Conservation (phyloP, 2,329 filamentous ascomycete species). For the Neofusicoccum ribis region DNA sequence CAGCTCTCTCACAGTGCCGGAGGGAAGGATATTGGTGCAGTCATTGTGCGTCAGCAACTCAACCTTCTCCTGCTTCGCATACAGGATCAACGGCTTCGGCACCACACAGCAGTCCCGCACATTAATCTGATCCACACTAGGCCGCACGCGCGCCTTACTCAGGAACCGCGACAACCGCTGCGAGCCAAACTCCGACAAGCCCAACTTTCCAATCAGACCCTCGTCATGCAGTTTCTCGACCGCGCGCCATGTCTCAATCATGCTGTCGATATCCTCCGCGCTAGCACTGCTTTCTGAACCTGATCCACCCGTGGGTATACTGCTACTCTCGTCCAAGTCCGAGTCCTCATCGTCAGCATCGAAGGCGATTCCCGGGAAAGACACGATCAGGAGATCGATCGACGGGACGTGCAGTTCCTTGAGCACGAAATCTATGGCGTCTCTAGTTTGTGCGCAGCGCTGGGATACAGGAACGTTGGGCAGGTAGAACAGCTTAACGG, state of each 20-base stretch:
- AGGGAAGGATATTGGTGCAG: conserved; percentile 85
- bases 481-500: conserved; percentile 92
- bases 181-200: conserved; percentile 87
- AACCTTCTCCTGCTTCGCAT: conserved; percentile 80
- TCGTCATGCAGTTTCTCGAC: conserved; percentile 72
- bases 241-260: conserved; percentile 67
- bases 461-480: conserved; percentile 65
- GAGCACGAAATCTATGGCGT: conserved; percentile 77
- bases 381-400: conserved; percentile 87
- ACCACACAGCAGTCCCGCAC: conserved; percentile 94
- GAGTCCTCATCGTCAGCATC: conserved; percentile 86
- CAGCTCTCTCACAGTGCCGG: conserved; percentile 80
- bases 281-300: conserved; percentile 32
- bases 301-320: conserved; percentile 19
- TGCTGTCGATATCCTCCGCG: conserved; percentile 58
- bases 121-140: conserved; percentile 93
- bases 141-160: conserved; percentile 67
- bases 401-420: conserved; percentile 74
- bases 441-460: conserved; percentile 69
- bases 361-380: conserved; percentile 90
- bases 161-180: conserved; percentile 80
- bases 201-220: conserved; percentile 73
- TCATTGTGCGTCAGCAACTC: conserved; percentile 93
- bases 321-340: conserved; percentile 48
- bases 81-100: conserved; percentile 78